Base-by-base conservation (phyloP, 2,329 filamentous ascomycete species). In the Colletotrichum musicola region DNA sequence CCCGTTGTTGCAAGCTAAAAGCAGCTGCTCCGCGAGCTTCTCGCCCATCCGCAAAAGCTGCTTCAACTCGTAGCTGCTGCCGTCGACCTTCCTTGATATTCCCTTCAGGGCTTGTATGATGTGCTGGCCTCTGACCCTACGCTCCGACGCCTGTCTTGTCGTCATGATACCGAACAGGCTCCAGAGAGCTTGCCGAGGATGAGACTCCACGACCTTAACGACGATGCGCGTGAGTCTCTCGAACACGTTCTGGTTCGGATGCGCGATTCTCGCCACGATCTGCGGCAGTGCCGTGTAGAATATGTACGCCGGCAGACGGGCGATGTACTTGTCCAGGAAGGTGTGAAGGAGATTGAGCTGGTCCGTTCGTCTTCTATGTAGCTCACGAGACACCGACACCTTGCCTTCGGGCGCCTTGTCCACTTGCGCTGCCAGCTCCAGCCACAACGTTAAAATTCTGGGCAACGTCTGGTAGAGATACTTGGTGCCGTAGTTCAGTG, bases 401-500 rank as follows among this genome's bases (percentile, higher is more conserved):
- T 87, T 89, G 50, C 81, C 85, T 56, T 88, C 85, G 0, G 86
- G 86, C 5, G 86, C 80, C 73, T 90, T 88, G 75, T 92, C 88
- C 42, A 94, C 85, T 68, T 93, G 89, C 44, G 92, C 91, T 6
- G 94, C 95, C 70, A 99, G 87, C 74, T 98, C 95, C 44, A 99
- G 85, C 95, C 97, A 99, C 2, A 99, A 84, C 0, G 96, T 99
- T 47, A 99, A 82, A 53, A 98, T 86, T 70, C 97, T 93, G 0
- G 96, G 97, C 40, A 99, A 84, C 0, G 95, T 98, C 79, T 98
- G 95, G 75, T 97, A 97, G 50, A 98, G 89, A 79, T 98, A 98
- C 80, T 98, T 99, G 54, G 94, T 96, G 38, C 96, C 96, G 73
- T 91, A 95, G 30, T 90, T 90, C 51, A 98, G 86, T 3, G 95